Conservation (phyloP, 352 stramenopile genomes). For the Hyaloperonospora brassicae region DNA sequence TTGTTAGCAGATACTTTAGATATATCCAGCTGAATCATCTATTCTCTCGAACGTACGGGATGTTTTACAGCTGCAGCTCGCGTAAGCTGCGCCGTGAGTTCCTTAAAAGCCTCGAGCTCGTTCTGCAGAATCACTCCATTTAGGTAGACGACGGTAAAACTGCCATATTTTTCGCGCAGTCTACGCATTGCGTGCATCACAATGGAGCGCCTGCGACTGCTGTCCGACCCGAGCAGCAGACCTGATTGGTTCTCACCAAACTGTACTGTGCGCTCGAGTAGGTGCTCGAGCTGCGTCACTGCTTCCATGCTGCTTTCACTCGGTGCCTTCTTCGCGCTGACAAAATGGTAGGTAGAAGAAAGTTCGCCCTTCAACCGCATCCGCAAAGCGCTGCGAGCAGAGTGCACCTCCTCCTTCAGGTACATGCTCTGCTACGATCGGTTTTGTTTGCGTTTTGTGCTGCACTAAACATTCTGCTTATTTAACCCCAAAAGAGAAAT, state of each 20-base stretch:
- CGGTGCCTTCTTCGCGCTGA: not conserved
- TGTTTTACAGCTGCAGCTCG: conserved; percentile 51
- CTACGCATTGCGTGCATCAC: conserved; percentile 43
- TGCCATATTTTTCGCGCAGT: conserved; percentile 29
- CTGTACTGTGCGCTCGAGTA: conserved; percentile 64
- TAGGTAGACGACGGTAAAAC: conserved; percentile 63
- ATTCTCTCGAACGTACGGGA: conserved; percentile 20
- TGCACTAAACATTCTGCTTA: too few relatives aligned
- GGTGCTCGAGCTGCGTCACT: conserved; percentile 36
- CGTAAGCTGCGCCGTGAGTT: conserved; percentile 65
- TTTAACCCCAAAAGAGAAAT: too few relatives aligned
- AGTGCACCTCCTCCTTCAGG: conserved; percentile 19
- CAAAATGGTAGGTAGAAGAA: not conserved
- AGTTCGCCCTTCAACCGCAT: conserved; percentile 26
- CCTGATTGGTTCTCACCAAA: conserved; percentile 74
- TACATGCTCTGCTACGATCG: too few relatives aligned
- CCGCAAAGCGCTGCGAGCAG: conserved; percentile 34
- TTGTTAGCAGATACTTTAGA: too few relatives aligned
- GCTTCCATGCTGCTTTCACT: conserved; percentile 4
- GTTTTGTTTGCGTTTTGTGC: too few relatives aligned
- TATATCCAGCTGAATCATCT: too few relatives aligned
- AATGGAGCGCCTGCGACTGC: conserved; percentile 41
- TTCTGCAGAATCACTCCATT: conserved; percentile 75
- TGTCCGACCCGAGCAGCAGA: conserved; percentile 53
- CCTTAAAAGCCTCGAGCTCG: conserved; percentile 81